Base-by-base conservation (phyloP, 305 asterid species). In the Plantago rigida region DNA sequence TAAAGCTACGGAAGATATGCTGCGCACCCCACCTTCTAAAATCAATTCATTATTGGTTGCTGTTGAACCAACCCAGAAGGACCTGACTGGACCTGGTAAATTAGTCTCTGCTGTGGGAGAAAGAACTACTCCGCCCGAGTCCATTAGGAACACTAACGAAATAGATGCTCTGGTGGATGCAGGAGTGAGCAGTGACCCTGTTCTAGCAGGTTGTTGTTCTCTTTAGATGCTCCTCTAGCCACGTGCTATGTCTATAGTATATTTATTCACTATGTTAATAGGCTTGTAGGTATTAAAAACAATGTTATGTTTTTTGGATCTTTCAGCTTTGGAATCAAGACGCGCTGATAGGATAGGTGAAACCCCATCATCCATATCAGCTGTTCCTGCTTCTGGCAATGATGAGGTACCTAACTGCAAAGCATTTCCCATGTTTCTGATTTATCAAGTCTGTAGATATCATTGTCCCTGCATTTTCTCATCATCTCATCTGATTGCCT, bases 1-100 rank as follows among this genome's bases (percentile, higher is more conserved):
- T 39, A 89, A 86, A 76, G 94, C 88, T 63, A 82, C 94, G 2
- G 89, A 85, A 63, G 95, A 87, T 76, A 63, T 82, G 77, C 77
- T 92, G 62, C 81, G 71, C 61, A 68, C 82, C 47, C 82, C 88
- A 68, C 67, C 85, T 39, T 55, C 77, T 59, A 81, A 62, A 73
- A 59, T 56, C 63, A 83, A 81, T 81, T 79, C 77, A 10, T 74
- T 80, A 67, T 70, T 62, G 67, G 70, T 59, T 63, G 72, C 71
- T 41, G 71, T 67, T 41, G 66, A 74, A 50, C 73, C 56, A 50
- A 63, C 28, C 57, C 61, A 59, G 49, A 56, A 58, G 71, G 74
- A 79, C 39, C 63, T 71, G 48, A 65, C 60, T 54, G 69, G 65
- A 62, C 68, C 79, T 67, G 73, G 75, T 64, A 67, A 51, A 66